Evolutionary conservation across 2,329 filamentous ascomycete genomes (phyloP), one percentile per base, ranked within the genome.

Genomic region (Balansia obtecta): DNA sequence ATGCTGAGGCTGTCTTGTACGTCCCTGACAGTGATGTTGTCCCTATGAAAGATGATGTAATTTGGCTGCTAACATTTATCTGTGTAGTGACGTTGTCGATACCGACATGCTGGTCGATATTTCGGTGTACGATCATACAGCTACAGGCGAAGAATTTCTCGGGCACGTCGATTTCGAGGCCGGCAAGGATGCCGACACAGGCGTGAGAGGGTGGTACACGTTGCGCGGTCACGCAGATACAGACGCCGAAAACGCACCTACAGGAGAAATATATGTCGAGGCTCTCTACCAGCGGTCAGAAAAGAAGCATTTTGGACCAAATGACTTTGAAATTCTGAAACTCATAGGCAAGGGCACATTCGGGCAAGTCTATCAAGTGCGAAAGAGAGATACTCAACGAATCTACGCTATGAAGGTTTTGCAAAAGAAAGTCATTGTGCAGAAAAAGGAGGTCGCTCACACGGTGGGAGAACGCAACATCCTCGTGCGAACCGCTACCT

Each of bases 351-450:
- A 97, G 69, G 93, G 93, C 50, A 98, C 93, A 0, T 98, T 98
- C 64, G 93, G 93, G 1, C 93, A 98, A 66, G 93, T 98, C 2
- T 98, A 97, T 65, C 93, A 98, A 66, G 93, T 98, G 7, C 85
- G 88, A 60, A 98, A 98, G 78, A 93, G 88, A 73, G 93, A 98
- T 65, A 96, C 91, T 0, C 82, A 83, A 60, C 84, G 93, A 43
- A 96, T 98, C 54, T 98, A 98, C 63, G 93, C 93, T 54, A 98
- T 98, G 93, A 98, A 98, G 69, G 91, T 98, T 1, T 74, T 98
- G 33, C 96, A 93, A 47, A 98, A 98, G 76, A 98, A 98, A 75
- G 93, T 98, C 49, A 98, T 98, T 61, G 93, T 98, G 27, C 93
- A 98, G 70, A 98, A 98, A 79, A 98, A 98, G 70, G 93, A 98